Percentiles rank a stretch among this genome's conserved stretches.
Conservation (phyloP, 495 filamentous ascomycete genomes). For the Penicillium angulare region DNA sequence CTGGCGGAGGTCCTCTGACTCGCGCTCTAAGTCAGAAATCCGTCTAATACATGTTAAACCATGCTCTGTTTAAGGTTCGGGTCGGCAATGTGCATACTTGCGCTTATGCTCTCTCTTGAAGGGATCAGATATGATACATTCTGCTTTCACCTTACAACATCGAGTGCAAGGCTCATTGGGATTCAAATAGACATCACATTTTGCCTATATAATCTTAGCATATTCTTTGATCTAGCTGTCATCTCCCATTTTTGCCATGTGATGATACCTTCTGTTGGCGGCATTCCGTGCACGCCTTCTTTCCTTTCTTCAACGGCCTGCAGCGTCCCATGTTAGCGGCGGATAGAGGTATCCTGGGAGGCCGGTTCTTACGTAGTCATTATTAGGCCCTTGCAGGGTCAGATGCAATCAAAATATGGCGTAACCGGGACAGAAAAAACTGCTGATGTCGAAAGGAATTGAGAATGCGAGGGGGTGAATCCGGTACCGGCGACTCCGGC, state of each 20-base stretch:
- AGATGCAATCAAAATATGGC: background rate
- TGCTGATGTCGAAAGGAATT: conserved; percentile 12
- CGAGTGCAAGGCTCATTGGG: conserved; percentile 35
- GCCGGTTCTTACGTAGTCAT: conserved; percentile 17
- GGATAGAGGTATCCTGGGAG: background rate
- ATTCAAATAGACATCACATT: conserved; percentile 42
- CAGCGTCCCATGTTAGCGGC: conserved; percentile 8
- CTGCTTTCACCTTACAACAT: conserved; percentile 35
- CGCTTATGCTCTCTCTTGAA: conserved; percentile 47
- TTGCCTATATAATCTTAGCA: conserved; percentile 22
- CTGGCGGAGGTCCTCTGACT: conserved; percentile 37
- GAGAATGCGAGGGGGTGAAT: background rate
- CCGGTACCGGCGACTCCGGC: background rate
- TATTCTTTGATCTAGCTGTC: background rate
- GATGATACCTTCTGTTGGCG: conserved; percentile 50
- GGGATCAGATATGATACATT: conserved; percentile 40
- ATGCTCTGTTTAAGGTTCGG: background rate
- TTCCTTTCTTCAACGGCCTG: conserved; percentile 39
- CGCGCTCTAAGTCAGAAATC: conserved; percentile 36
- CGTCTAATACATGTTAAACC: conserved; percentile 12
- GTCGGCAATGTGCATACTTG: conserved; percentile 26
- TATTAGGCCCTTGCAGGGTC: background rate
- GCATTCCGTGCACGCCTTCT: conserved; percentile 47
- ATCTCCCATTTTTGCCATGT: too few relatives aligned
- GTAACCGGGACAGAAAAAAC: background rate